These are phyloP conservation scores for Antonospora locustae DNA, from an alignment of 371 early-diverging fungal species.

Conservation along the genomic window DNA sequence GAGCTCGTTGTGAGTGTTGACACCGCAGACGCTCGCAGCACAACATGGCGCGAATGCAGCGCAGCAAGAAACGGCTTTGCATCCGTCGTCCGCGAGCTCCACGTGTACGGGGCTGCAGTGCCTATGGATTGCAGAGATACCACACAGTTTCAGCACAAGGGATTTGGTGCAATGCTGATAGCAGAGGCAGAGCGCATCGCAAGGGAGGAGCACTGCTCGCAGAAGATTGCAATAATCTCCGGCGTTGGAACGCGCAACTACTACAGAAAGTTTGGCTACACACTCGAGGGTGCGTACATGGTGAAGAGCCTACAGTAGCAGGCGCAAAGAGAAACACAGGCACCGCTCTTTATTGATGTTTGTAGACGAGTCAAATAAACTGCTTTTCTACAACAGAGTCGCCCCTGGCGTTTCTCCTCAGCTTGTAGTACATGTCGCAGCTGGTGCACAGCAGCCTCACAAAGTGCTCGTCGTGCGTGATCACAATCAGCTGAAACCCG, in stretches of 20 bases:
- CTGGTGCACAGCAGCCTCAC: conserved; percentile 62
- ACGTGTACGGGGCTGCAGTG: conserved; percentile 94
- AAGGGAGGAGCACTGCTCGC: conserved; percentile 82
- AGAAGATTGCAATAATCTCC: conserved; percentile 87
- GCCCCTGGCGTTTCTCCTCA: conserved; percentile 44
- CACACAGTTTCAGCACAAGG: conserved; percentile 96
- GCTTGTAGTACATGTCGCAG: conserved; percentile 46
- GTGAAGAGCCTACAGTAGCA: conserved; percentile 49
- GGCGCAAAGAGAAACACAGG: too few relatives aligned
- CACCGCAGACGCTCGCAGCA: conserved; percentile 54
- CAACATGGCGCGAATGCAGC: background rate
- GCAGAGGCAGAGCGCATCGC: conserved; percentile 98
- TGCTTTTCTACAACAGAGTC: conserved; percentile 37
- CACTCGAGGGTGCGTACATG: conserved; percentile 67
- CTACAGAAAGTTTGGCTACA: conserved; percentile 90
- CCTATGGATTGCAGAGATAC: conserved; percentile 84
- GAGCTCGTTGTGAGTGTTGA: conserved; percentile 63
- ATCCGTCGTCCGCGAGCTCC: conserved; percentile 89
- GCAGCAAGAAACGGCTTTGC: conserved; percentile 27
- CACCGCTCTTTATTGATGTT: too few relatives aligned
- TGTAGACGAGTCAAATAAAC: too few relatives aligned
- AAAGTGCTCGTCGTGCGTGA: conserved; percentile 98
- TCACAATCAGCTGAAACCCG: conserved; percentile 89
- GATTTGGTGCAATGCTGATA: conserved; percentile 91
- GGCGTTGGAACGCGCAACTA: conserved; percentile 94